Evolutionary conservation across 1,139 yeast genomes (phyloP).

Genomic region (Hansenula lynferdii): DNA sequence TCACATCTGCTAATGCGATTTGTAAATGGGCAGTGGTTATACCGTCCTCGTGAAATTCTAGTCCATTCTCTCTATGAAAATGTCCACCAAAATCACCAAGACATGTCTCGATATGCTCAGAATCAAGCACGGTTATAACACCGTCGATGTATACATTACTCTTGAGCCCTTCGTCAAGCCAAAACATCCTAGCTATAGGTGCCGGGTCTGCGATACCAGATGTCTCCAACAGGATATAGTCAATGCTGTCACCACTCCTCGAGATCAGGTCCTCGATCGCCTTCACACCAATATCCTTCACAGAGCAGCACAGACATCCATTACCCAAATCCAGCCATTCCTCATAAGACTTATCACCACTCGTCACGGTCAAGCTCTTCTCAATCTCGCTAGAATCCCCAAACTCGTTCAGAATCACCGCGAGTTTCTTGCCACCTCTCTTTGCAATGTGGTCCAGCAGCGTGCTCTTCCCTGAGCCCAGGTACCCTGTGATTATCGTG

Average conservation of each 20-base stretch:
- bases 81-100: constrained; percentile 72
- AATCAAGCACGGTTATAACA: constrained; percentile 86
- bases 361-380: constrained; percentile 74
- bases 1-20: constrained; percentile 82
- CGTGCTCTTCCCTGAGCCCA: constrained; percentile 95
- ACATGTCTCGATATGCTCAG: constrained; percentile 60
- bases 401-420: constrained; percentile 88
- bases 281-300: constrained; percentile 87
- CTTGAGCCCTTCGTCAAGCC: constrained; percentile 88
- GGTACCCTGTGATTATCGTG: constrained; percentile 88
- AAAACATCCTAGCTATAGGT: constrained; percentile 94
- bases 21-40: constrained; percentile 86
- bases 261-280: constrained; percentile 89
- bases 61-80: constrained; percentile 44
- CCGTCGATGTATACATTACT: constrained; percentile 90
- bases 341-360: constrained; percentile 57
- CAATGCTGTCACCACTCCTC: constrained; percentile 68
- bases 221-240: constrained; percentile 86
- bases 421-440: constrained; percentile 66
- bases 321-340: constrained; percentile 97
- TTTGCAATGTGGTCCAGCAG: constrained; percentile 69
- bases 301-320: constrained; percentile 96
- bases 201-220: constrained; percentile 99
- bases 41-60: constrained; percentile 37
- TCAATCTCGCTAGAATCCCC: constrained; percentile 90